Evolutionary conservation across 495 filamentous ascomycete genomes (phyloP), one percentile per base, ranked within the genome.

Genomic region (Bacidia gigantensis): DNA sequence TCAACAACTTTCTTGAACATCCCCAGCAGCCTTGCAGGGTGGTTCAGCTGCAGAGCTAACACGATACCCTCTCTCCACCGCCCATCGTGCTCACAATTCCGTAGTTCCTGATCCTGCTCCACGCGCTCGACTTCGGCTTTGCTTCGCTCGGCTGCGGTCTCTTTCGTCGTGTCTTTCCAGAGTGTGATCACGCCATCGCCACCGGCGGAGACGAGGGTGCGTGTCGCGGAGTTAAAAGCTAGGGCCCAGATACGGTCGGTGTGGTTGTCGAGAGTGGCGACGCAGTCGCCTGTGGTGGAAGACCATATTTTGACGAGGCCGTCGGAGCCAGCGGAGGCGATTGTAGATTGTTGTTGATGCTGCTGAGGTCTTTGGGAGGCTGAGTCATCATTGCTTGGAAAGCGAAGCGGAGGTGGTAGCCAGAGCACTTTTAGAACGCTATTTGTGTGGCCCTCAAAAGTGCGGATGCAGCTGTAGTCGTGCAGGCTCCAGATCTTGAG

Each of bases 261-360:
- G 67, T 99, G 92, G 67, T 96, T 96, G 66, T 99, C 93, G 11
- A 99, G 72, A 3, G 92, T 97, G 52, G 81, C 79, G 43, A 84
- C 84, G 2, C 78, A 74, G 65, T 97, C 92, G n/a, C 89, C 87
- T 10, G 65, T 74, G 53, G 72, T 69, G 7, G 83, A 81, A 54
- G 92, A 85, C 92, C 92, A 99, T 47, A 97, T 73, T 66, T 97
- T 99, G 44, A 99, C 87, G 3, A 99, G 72, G n/a, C 89, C 89
- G 67, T 99, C 92, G 42, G 88, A 90, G 26, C 86, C 93, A 5
- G 93, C 89, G 53, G 81, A 87, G 10, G 86, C 93, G 26, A 95
- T 74, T 12, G 11, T 50, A 17, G 47, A 3, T 50, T 50, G 47
- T 24, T 89, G 53, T 73, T 73, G 58, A 57, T 73, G 51, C 57